phyloP scores from a whole-genome alignment of 345 rosid species.

The Citrus australasica region DNA sequence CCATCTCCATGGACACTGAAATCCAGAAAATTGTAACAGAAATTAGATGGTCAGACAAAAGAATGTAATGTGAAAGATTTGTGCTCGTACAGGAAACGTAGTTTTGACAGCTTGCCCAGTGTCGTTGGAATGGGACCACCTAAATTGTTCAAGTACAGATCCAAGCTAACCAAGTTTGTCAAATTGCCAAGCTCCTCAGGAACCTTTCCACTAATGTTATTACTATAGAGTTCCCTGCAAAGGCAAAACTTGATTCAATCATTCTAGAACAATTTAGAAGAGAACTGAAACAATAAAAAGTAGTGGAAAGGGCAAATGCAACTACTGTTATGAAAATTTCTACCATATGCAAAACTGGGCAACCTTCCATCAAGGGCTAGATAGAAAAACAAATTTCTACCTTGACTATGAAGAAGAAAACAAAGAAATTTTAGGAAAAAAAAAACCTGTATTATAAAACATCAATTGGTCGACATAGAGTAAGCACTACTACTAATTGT shows the following conservation, averaged over 20 bases:
- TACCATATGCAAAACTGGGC: neutral
- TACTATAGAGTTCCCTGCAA: conserved; percentile 83
- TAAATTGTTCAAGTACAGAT: conserved; percentile 74
- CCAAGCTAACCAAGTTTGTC: conserved; percentile 87
- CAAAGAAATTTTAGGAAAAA: neutral
- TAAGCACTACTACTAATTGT: neutral
- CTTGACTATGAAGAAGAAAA: neutral
- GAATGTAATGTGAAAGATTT: conserved; percentile 4
- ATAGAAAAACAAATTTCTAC: neutral
- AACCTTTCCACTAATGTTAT: conserved; percentile 59
- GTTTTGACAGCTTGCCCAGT: conserved; percentile 53
- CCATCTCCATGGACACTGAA: neutral
- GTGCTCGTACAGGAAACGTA: conserved; percentile 67
- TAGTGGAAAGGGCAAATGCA: neutral
- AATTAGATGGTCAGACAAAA: conserved; percentile 1
- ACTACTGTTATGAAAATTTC: neutral
- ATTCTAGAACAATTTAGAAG: neutral
- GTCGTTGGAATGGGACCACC: conserved; percentile 56
- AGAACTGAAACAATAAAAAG: neutral
- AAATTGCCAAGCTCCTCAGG: conserved; percentile 86
- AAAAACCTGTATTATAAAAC: neutral
- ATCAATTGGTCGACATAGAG: neutral
- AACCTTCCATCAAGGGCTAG: neutral
- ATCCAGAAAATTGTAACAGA: neutral
- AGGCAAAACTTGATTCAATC: conserved; percentile 20